These are phyloP conservation scores for Phytopythium ostracodes DNA, from an alignment of 352 stramenopile species.

Conservation along the genomic window DNA sequence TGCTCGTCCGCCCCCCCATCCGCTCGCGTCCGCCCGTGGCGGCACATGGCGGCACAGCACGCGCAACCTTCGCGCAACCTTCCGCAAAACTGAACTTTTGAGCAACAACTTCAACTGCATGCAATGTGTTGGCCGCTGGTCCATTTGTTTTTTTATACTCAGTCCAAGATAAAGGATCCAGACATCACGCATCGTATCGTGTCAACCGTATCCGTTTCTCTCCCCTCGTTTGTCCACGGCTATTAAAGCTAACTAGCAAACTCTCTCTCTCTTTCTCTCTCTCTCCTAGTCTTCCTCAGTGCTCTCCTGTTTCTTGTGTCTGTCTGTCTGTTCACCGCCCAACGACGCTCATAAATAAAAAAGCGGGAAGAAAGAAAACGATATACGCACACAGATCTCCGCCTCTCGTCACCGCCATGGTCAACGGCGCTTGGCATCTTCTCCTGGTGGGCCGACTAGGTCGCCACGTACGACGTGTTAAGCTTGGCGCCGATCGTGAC, in stretches of 20 bases:
- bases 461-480: slow-evolving; percentile 62
- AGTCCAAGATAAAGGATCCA: not conserved
- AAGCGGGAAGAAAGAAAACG: not conserved
- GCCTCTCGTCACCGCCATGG: not conserved
- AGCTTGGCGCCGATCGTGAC: slow-evolving; percentile 76
- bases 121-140: too few relatives aligned
- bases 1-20: not conserved
- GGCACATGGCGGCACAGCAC: slow-evolving; percentile 3
- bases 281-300: not conserved
- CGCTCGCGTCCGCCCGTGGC: not conserved
- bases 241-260: not conserved
- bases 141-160: not conserved
- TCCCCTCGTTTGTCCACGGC: not conserved
- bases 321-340: slow-evolving; percentile 2
- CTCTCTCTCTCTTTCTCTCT: not conserved
- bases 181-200: not conserved
- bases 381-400: not conserved
- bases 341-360: slow-evolving; percentile 6
- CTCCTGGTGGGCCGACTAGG: slow-evolving; percentile 11
- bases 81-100: not conserved
- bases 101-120: not conserved
- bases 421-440: not conserved
- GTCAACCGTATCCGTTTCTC: too few relatives aligned
- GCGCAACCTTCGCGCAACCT: not conserved
- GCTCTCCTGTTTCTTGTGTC: not conserved